phyloP scores from a whole-genome alignment of 1,284 basidiomycete genomes.

The Ustilago vetiveriae region DNA sequence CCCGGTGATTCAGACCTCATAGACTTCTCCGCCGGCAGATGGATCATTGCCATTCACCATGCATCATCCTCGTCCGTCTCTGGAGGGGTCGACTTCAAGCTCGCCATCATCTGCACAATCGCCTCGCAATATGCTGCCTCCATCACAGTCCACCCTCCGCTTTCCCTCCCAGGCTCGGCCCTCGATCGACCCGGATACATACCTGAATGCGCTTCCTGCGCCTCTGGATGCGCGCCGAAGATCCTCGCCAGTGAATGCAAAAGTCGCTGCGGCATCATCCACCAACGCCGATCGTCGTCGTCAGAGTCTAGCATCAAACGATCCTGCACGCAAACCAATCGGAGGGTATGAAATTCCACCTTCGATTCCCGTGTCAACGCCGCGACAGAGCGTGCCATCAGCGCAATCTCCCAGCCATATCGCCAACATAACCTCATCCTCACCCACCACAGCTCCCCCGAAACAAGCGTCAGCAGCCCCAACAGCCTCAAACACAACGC shows the following conservation, averaged over 20 bases:
- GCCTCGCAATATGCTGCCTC: conserved; percentile 28
- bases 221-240: conserved; percentile 22
- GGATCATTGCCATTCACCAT: background rate
- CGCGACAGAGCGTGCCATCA: conserved; percentile 5
- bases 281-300: conserved; percentile 6
- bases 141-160: conserved; percentile 31
- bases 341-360: background rate
- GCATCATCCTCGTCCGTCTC: conserved; percentile 16
- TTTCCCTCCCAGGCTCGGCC: conserved; percentile 25
- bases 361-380: background rate
- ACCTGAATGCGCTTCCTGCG: background rate
- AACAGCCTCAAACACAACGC: conserved; percentile 5
- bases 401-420: background rate
- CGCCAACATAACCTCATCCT: background rate
- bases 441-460: background rate
- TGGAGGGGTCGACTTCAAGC: conserved; percentile 2
- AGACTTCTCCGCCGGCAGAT: background rate
- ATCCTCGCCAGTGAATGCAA: conserved; percentile 14
- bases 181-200: background rate
- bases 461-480: conserved; percentile 2
- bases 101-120: conserved; percentile 11
- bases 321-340: conserved; percentile 2
- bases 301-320: background rate
- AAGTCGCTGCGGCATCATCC: background rate
- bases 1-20: too few relatives aligned